Conservation (phyloP, 2,329 filamentous ascomycete species). For the Talaromyces sp. region DNA sequence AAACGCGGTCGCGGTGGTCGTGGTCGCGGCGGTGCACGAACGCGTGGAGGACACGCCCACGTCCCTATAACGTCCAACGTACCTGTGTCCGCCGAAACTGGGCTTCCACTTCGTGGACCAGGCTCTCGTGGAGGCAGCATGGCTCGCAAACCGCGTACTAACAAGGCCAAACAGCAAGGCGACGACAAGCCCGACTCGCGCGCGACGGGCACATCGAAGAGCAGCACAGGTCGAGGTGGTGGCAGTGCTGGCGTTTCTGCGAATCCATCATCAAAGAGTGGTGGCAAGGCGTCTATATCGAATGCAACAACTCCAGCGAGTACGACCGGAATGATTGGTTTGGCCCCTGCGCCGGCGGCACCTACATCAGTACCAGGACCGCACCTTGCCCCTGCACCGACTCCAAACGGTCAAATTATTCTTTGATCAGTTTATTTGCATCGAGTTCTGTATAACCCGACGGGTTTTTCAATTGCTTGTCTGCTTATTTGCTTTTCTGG, state of each 20-base stretch:
- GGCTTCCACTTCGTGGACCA: constrained; percentile 65
- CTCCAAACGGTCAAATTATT: neutral
- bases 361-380: constrained; percentile 24
- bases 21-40: constrained; percentile 47
- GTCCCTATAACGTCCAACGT: constrained; percentile 74
- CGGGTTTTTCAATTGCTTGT: neutral
- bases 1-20: constrained; percentile 60
- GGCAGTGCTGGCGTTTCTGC: constrained; percentile 15
- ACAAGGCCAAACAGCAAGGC: constrained; percentile 78
- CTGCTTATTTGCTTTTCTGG: neutral
- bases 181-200: constrained; percentile 73
- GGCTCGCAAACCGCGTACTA: constrained; percentile 77
- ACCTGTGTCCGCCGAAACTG: constrained; percentile 84
- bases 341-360: constrained; percentile 19
- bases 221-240: constrained; percentile 26
- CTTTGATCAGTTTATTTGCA: neutral
- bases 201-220: constrained; percentile 23
- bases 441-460: neutral
- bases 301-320: constrained; percentile 2
- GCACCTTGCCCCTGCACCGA: constrained; percentile 22
- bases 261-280: neutral
- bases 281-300: neutral
- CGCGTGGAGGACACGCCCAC: constrained; percentile 63
- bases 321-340: constrained; percentile 25
- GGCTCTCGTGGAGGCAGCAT: constrained; percentile 73